A percentile compares a stretch with the other conserved stretches of the same genome.
Evolutionary conservation across 306 rosid genomes (phyloP).

Genomic region (Gynostemma pentaphyllum): DNA sequence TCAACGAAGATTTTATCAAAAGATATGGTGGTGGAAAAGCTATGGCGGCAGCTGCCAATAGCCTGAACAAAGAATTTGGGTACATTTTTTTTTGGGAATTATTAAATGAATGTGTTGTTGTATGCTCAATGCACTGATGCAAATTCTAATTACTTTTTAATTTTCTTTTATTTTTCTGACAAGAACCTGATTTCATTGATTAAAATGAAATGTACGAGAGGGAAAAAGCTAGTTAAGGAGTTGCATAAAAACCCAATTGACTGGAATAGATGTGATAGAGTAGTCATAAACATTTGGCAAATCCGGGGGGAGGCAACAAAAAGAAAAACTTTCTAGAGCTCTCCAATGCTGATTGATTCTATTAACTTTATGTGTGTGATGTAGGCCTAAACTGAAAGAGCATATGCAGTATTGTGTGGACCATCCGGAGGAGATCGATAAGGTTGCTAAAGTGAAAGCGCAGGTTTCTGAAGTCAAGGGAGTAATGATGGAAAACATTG

Average conservation of each 20-base stretch:
- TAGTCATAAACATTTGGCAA: no score
- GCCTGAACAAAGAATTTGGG: conserved; percentile 84
- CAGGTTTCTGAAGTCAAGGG: conserved; percentile 91
- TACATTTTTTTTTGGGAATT: conserved; percentile 13
- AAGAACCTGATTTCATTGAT: no score
- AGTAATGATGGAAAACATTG: conserved; percentile 95
- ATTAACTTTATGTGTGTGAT: conserved; percentile 12
- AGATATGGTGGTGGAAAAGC: conserved; percentile 86
- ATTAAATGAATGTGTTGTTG: not conserved
- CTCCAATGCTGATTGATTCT: no score
- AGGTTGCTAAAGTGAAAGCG: conserved; percentile 84
- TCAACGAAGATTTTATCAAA: conserved; percentile 73
- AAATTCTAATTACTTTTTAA: no score
- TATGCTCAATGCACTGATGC: no score
- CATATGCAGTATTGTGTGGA: conserved; percentile 88
- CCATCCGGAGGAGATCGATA: conserved; percentile 82
- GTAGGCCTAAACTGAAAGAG: conserved; percentile 75
- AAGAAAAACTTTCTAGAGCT: no score
- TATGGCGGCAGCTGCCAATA: conserved; percentile 57
- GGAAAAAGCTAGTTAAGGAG: no score
- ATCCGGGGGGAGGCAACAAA: no score
- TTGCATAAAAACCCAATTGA: no score
- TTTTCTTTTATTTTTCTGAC: no score
- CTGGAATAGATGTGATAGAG: no score
- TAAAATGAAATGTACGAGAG: no score